Evolutionary conservation across 2,329 filamentous ascomycete species (phyloP).

Genomic region (Tolypocladium cylindrosporum): DNA sequence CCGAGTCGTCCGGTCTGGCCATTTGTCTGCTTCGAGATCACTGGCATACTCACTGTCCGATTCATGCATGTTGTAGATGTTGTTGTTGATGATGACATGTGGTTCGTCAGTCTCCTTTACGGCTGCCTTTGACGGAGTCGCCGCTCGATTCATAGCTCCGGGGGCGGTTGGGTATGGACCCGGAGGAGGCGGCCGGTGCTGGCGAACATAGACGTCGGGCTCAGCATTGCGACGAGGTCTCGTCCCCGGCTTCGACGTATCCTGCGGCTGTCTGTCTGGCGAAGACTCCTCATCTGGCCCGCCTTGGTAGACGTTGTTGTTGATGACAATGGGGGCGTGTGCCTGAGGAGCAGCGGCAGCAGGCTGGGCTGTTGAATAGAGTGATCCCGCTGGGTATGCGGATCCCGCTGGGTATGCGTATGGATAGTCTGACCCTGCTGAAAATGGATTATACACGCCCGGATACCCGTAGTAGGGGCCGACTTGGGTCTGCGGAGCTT

Average conservation of each 20-base stretch:
- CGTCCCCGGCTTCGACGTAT: not conserved
- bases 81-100: not conserved
- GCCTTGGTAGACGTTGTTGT: not conserved
- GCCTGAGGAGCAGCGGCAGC: not conserved
- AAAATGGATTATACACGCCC: not conserved
- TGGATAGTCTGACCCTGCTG: not conserved
- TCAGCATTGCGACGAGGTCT: not conserved
- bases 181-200: not conserved
- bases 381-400: no score
- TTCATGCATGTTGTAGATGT: not conserved
- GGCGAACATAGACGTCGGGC: accelerated
- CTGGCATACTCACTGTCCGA: not conserved
- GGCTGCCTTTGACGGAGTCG: not conserved
- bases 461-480: not conserved
- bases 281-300: not conserved
- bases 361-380: not conserved
- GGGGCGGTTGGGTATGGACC: not conserved
- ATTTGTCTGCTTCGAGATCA: not conserved
- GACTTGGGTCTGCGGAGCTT: not conserved
- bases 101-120: not conserved
- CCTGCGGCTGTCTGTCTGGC: not conserved
- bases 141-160: not conserved
- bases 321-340: not conserved
- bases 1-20: not conserved
- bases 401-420: not conserved